These are phyloP conservation scores for Rhizophagus sp. DNA, from an alignment of 192 early-diverging fungal species.

Conservation along the genomic window DNA sequence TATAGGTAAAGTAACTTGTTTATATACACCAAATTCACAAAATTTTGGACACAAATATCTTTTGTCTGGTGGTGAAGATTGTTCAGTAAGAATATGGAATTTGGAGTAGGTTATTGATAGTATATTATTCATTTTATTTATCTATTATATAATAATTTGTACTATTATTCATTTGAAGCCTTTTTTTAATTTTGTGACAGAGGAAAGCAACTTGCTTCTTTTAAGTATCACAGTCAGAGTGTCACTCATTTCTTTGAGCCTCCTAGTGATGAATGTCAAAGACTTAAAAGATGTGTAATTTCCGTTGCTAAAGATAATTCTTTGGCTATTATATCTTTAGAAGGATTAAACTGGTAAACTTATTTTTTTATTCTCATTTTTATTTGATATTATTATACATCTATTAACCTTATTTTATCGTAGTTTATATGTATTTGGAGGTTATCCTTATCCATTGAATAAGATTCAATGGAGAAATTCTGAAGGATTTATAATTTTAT, in stretches of 20 bases:
- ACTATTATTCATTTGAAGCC: conserved; percentile 6
- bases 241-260: conserved; percentile 54
- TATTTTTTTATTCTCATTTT: background rate
- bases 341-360: conserved; percentile 68
- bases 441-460: conserved; percentile 53
- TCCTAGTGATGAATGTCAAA: conserved; percentile 47
- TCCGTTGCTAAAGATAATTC: conserved; percentile 72
- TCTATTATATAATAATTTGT: background rate
- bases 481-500: conserved; percentile 69
- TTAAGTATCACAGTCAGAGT: conserved; percentile 54
- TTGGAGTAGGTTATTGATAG: conserved; percentile 55
- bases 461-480: conserved; percentile 66
- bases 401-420: background rate
- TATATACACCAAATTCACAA: conserved; percentile 54
- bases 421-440: conserved; percentile 64
- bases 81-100: conserved; percentile 73
- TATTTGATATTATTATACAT: conserved; percentile 13
- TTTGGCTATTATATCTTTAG: conserved; percentile 69
- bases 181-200: conserved; percentile 26
- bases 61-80: conserved; percentile 67
- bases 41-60: conserved; percentile 50
- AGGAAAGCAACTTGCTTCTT: conserved; percentile 58
- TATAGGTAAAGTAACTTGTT: conserved; percentile 56
- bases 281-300: conserved; percentile 52
- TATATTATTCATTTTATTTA: background rate